Base-by-base conservation (phyloP, 768 basidiomycete species). In the Phylloporus sp. region DNA sequence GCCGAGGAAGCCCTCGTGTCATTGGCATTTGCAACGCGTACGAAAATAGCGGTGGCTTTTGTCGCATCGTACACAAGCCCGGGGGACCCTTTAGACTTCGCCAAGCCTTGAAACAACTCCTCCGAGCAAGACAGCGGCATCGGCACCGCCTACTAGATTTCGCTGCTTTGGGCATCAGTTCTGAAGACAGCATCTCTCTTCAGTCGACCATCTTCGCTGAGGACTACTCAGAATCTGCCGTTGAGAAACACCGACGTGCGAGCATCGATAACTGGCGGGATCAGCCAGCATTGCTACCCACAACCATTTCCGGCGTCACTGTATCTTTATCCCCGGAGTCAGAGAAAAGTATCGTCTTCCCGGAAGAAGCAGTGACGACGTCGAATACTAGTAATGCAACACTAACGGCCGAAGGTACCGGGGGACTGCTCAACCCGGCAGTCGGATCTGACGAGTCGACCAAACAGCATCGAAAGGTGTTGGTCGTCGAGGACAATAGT, bases 401-500 rank as follows among this genome's bases (percentile, higher is more conserved):
- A 6, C 74, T 88, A 31, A 65, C 77, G 20, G 63, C 85, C 46
- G 81, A 82, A 12, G 63, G 74, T 7, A 79, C 81, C 2, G 91
- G 89, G 1, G 85, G 82, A 4, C 70, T 94, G 52, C 68, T 93
- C 41, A 85, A 79, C 67, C 77, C 84, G 5, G 85, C 89, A 0
- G 66, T 86, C 16, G 77, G 80, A 26, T 71, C 82, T 7, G 54
- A 80, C 15, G 76, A 76, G 18, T 65, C 67, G 11, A 63, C 67
- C n/a, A 73, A 73, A 35, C 70, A 72, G 16, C 72, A 69, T 5
- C 75, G 83, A 55, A 78, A 84, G 47, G 84, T 95, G 6, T 73
- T 97, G 35, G 84, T 95, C 2, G 88, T 95, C 2, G 94, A 97
- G 69, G 95, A 97, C 61, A 97, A 97, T 65, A 79, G 68, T 50